A percentile compares a stretch with the other conserved stretches of the same genome.
Conservation (phyloP, 164 flowering plant species). For the Houttuynia cordata region DNA sequence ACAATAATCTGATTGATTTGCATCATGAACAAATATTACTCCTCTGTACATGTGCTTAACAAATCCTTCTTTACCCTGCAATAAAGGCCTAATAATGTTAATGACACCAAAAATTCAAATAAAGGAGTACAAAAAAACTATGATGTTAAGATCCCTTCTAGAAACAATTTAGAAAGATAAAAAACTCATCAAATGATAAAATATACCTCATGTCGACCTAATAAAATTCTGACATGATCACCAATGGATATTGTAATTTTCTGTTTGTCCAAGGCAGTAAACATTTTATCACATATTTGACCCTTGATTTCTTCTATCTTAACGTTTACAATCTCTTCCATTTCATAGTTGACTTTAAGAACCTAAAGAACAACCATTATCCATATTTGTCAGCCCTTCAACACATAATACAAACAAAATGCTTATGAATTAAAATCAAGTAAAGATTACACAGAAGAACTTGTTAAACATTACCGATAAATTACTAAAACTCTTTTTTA, state of each 20-base stretch:
- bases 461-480: too few species aligned
- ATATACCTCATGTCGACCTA: constrained; percentile 68
- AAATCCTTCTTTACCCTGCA: constrained; percentile 73
- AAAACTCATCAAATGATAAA: not conserved
- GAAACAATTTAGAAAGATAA: not conserved
- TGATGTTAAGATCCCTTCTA: too few species aligned
- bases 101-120: too few species aligned
- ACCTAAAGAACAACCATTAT: constrained; percentile 30
- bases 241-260: constrained; percentile 40
- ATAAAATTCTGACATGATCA: constrained; percentile 56
- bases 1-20: constrained; percentile 50
- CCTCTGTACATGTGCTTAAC: constrained; percentile 66
- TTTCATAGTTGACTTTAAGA: constrained; percentile 48
- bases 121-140: not conserved
- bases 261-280: constrained; percentile 51
- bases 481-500: too few species aligned
- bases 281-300: constrained; percentile 41
- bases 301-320: constrained; percentile 33
- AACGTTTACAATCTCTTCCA: constrained; percentile 33
- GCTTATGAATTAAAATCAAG: not conserved
- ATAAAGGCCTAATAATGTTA: not conserved
- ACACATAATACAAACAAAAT: not conserved
- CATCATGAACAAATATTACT: constrained; percentile 51
- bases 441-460: not conserved
- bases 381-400: not conserved